Conservation (phyloP, 1,284 basidiomycete genomes). For the Farysia itapuensis region DNA sequence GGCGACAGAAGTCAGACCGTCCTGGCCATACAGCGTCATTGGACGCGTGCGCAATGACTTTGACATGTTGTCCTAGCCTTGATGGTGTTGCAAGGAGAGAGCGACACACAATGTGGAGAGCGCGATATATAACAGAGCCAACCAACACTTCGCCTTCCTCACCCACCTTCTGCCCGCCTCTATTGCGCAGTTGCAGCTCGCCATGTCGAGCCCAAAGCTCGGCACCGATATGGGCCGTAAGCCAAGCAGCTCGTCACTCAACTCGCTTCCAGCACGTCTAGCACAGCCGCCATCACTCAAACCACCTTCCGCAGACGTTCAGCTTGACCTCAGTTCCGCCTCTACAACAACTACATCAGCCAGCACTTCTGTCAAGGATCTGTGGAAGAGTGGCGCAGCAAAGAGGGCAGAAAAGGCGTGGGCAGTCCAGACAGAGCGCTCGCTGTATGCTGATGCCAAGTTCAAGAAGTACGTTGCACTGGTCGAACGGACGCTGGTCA, state of each 20-base stretch:
- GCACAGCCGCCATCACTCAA: slow-evolving; percentile 24
- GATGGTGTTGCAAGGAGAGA: too few relatives aligned
- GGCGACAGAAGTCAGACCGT: slow-evolving; percentile 16
- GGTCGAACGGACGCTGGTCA: slow-evolving; percentile 86
- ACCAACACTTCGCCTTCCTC: too few relatives aligned
- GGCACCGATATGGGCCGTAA: too few relatives aligned
- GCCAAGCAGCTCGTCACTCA: too few relatives aligned
- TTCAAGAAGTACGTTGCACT: slow-evolving; percentile 91
- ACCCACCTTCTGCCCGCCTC: too few relatives aligned
- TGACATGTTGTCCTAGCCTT: slow-evolving; percentile 50
- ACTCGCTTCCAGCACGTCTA: slow-evolving; percentile 28
- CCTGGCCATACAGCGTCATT: slow-evolving; percentile 54
- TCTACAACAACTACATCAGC: slow-evolving; percentile 5
- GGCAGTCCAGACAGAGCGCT: slow-evolving; percentile 53
- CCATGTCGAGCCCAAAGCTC: too few relatives aligned
- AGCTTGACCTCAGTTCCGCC: slow-evolving; percentile 40
- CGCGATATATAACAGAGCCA: too few relatives aligned
- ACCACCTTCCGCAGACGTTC: slow-evolving; percentile 31
- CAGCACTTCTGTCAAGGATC: slow-evolving; percentile 8
- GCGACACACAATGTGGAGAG: too few relatives aligned
- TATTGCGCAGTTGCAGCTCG: too few relatives aligned
- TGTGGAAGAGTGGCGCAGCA: slow-evolving; percentile 54
- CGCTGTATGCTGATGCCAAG: slow-evolving; percentile 71
- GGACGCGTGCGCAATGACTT: slow-evolving; percentile 55
- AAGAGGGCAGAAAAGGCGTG: slow-evolving; percentile 52